phyloP scores from a whole-genome alignment of 345 rosid species.

The Orychophragmus violaceus region DNA sequence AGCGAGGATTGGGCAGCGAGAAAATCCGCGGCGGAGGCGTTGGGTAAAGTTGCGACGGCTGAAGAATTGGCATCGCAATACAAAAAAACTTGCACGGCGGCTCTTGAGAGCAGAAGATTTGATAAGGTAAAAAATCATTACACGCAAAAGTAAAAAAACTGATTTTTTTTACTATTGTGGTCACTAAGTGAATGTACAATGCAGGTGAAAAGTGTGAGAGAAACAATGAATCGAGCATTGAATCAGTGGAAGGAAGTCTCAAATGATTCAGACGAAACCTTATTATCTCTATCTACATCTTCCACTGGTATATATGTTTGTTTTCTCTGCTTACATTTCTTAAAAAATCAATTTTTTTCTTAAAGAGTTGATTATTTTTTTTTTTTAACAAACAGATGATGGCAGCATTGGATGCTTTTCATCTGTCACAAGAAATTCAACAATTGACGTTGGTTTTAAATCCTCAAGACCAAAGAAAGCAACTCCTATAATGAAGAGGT shows the following conservation, averaged over 20 bases:
- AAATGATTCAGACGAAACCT: constrained; percentile 40
- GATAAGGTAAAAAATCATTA: constrained; percentile 59
- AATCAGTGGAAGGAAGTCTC: constrained; percentile 70
- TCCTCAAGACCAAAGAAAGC: constrained; percentile 46
- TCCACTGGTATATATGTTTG: constrained; percentile 14
- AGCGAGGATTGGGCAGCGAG: constrained; percentile 83
- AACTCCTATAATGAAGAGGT: constrained; percentile 45
- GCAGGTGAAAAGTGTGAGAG: constrained; percentile 83
- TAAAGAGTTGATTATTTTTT: not conserved
- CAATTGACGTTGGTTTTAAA: constrained; percentile 37
- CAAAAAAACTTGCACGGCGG: constrained; percentile 41
- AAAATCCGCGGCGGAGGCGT: constrained; percentile 86
- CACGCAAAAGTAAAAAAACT: not conserved
- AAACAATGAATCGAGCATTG: constrained; percentile 74
- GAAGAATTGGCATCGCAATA: constrained; percentile 59
- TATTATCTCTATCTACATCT: constrained; percentile 29
- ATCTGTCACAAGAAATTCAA: too few relatives aligned
- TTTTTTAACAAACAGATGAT: constrained; percentile 39
- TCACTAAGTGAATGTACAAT: not conserved
- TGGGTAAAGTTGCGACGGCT: constrained; percentile 59
- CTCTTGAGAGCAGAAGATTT: constrained; percentile 68
- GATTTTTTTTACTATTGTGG: not conserved
- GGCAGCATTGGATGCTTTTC: too few relatives aligned
- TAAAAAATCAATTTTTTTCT: not conserved
- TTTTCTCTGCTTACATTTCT: not conserved